Evolutionary conservation across 148 eudicot genomes (phyloP).

Genomic region (Beta vulgaris): DNA sequence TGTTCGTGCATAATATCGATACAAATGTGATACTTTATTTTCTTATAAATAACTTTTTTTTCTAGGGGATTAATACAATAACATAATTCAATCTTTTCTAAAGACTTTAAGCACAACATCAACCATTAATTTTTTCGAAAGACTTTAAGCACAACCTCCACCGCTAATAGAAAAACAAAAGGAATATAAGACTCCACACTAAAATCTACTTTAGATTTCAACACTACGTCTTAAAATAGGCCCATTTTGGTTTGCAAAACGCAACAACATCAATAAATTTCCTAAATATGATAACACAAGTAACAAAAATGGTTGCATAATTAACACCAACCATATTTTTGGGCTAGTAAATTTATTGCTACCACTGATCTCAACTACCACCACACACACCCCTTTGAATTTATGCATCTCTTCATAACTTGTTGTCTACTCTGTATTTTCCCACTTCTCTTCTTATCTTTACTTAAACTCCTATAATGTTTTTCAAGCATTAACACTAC

Average conservation of each 20-base stretch:
- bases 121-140: too few species aligned
- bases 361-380: slow-evolving; percentile 29
- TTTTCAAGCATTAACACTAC: not conserved
- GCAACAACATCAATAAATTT: slow-evolving; percentile 3
- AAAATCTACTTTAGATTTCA: too few species aligned
- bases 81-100: too few species aligned
- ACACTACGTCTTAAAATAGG: not conserved
- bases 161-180: too few species aligned
- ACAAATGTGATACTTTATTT: too few species aligned
- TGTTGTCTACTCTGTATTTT: not conserved
- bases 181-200: too few species aligned
- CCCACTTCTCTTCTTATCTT: not conserved
- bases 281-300: not conserved
- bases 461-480: not conserved
- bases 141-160: too few species aligned
- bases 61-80: too few species aligned
- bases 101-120: too few species aligned
- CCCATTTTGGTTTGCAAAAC: not conserved
- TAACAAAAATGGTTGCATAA: too few species aligned
- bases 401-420: not conserved
- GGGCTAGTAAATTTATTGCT: slow-evolving; percentile 30
- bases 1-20: too few species aligned
- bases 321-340: slow-evolving; percentile 13
- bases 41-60: too few species aligned
- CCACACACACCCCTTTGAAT: not conserved